Conservation (phyloP, 1,139 yeast genomes). For the Suhomyces kunorum region DNA sequence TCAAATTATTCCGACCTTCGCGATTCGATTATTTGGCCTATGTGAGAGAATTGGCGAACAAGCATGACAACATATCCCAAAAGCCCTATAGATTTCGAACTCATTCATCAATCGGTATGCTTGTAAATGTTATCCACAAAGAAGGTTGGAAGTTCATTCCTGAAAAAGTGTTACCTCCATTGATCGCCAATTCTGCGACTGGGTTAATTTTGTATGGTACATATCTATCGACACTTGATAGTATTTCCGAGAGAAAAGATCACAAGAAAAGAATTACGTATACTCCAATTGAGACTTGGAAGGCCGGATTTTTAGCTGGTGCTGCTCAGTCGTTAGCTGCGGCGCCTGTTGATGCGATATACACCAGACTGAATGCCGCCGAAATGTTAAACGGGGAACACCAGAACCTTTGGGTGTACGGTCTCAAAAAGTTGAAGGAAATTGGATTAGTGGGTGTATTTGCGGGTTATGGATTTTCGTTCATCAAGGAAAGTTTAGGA, state of each 20-base stretch:
- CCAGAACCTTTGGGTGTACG: conserved; percentile 76
- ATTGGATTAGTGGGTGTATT: conserved; percentile 84
- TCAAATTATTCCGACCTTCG: conserved; percentile 86
- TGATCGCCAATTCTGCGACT: conserved; percentile 82
- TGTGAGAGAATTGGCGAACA: conserved; percentile 55
- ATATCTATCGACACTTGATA: conserved; percentile 58
- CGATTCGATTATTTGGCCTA: conserved; percentile 81
- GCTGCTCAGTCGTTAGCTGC: conserved; percentile 86
- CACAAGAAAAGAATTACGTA: conserved; percentile 20
- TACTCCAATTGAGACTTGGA: conserved; percentile 58
- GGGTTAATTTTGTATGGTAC: conserved; percentile 85
- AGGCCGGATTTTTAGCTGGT: conserved; percentile 86
- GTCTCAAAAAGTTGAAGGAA: conserved; percentile 63
- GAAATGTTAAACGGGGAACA: conserved; percentile 71
- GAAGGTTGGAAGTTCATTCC: conserved; percentile 92
- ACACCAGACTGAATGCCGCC: conserved; percentile 74
- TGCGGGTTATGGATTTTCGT: conserved; percentile 80
- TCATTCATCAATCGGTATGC: conserved; percentile 75
- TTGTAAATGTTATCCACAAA: conserved; percentile 65
- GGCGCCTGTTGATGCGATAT: conserved; percentile 91
- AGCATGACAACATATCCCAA: conserved; percentile 46
- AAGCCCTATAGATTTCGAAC: conserved; percentile 70
- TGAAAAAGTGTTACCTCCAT: conserved; percentile 80
- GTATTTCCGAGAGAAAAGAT: conserved; percentile 15
- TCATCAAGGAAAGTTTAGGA: conserved; percentile 79